Percentiles rank a stretch among this genome's conserved stretches.
These are phyloP conservation scores for Colletotrichum sp. DNA, from an alignment of 2,329 filamentous ascomycete species.

Conservation along the genomic window DNA sequence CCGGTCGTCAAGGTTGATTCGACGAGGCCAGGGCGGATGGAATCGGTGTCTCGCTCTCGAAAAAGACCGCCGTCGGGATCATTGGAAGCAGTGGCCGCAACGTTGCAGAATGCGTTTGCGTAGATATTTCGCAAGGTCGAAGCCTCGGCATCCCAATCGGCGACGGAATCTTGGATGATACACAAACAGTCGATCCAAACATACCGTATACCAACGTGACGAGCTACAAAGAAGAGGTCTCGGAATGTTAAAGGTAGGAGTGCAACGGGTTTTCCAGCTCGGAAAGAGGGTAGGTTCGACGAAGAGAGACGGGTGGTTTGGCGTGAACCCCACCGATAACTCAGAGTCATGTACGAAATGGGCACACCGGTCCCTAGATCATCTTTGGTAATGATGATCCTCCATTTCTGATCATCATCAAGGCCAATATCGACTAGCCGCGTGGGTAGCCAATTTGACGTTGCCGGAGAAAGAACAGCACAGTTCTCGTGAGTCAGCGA, in stretches of 20 bases:
- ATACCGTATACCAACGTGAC: slow-evolving; percentile 21
- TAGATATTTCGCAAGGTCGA: slow-evolving; percentile 21
- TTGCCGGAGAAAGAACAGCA: no score
- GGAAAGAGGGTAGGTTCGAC: background rate
- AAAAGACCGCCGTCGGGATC: slow-evolving; percentile 10
- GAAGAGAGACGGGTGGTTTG: background rate
- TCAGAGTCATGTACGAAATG: slow-evolving; percentile 2
- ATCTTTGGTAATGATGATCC: accelerated
- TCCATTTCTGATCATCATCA: background rate
- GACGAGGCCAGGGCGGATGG: background rate
- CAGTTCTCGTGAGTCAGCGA: no score
- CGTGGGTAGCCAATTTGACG: background rate
- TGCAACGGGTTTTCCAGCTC: background rate
- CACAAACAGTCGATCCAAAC: slow-evolving; percentile 24
- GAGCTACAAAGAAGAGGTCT: slow-evolving; percentile 16
- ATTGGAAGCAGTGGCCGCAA: slow-evolving; percentile 13
- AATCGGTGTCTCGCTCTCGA: background rate
- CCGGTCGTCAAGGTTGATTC: background rate
- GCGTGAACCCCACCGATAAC: slow-evolving; percentile 22
- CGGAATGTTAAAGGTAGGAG: slow-evolving; percentile 19
- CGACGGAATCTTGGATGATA: slow-evolving; percentile 23
- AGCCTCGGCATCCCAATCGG: slow-evolving; percentile 23
- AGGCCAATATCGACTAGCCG: background rate
- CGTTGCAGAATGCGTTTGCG: slow-evolving; percentile 4
- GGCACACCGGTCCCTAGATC: background rate